Evolutionary conservation across 176 grass and related monocot species (phyloP), one percentile per base, ranked within the genome.

Genomic region (Bromus sterilis): DNA sequence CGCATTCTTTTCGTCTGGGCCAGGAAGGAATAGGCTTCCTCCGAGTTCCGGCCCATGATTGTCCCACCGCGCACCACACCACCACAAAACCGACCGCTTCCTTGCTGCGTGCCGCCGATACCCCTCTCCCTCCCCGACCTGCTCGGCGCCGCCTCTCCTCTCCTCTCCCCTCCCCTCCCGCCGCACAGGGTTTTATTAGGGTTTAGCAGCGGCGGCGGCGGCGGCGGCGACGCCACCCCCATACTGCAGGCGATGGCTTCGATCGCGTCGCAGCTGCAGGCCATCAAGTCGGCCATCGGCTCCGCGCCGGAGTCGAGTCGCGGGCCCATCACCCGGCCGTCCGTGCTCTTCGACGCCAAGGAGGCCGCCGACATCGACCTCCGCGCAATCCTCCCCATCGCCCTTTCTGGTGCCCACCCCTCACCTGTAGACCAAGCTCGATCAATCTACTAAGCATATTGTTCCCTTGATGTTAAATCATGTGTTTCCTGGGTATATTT

Each of bases 331-430:
- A 89, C 88, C 4, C 96, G 93, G 9, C 93, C 93, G 25, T 93
- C 90, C 13, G 83, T 98, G 66, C 80, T 98, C 37, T 95, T 89
- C 79, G 89, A 89, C 64, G 84, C 86, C 2, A 93, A 89, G 68
- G 90, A 91, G 39, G 96, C 93, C 33, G 86, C 92, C 13, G 93
- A 95, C 48, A 88, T 93, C 70, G 93, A 95, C 86, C 88, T 91
- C 75, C 80, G 89, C 33, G 60, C 86, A 28, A 90, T 95, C 82
- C 88, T 98, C 6, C 95, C 90, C 21, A 94, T 89, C 25, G 95
- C 96, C 11, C 72, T 91, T 2, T 95, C 92, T 2, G 92, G 95
- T 97, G 14, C 37, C 32, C 7, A 73, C n/a, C 63, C 30, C 3
- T 74, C 7, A 28, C 51, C 51, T 56, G 24, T 12, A 46, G 11